These are phyloP conservation scores for Arctostaphylos glauca DNA, from an alignment of 148 eudicot species.

Conservation along the genomic window DNA sequence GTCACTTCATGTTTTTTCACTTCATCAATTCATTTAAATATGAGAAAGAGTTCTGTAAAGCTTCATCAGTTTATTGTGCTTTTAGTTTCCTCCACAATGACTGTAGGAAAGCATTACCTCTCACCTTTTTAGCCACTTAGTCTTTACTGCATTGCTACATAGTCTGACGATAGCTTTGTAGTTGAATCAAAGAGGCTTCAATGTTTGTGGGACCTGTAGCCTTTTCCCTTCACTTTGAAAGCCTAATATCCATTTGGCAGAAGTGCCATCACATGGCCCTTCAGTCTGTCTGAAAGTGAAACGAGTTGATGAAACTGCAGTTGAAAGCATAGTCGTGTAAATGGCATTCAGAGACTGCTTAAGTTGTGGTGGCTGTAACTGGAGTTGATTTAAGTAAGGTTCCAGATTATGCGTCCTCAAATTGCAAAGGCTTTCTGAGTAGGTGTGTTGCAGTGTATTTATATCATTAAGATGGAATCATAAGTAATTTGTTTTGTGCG, in stretches of 20 bases:
- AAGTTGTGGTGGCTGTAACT: not conserved
- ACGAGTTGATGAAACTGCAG: not conserved
- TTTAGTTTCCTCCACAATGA: not conserved
- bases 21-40: conserved; percentile 3
- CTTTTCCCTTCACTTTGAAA: not conserved
- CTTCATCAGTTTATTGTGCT: not conserved
- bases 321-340: not conserved
- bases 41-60: not conserved
- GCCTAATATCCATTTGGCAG: not conserved
- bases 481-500: not conserved
- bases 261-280: not conserved
- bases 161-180: not conserved
- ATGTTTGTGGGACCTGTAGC: not conserved
- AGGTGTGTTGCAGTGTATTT: not conserved
- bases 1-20: not conserved
- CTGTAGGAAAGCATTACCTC: not conserved
- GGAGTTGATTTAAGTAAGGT: not conserved
- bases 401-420: not conserved
- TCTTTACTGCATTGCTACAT: not conserved
- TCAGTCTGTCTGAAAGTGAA: not conserved
- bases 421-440: not conserved
- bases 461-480: not conserved
- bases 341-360: not conserved
- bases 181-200: not conserved
- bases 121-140: not conserved